Evolutionary conservation across 495 filamentous ascomycete species (phyloP).

Genomic region (Lindgomyces ingoldianus): DNA sequence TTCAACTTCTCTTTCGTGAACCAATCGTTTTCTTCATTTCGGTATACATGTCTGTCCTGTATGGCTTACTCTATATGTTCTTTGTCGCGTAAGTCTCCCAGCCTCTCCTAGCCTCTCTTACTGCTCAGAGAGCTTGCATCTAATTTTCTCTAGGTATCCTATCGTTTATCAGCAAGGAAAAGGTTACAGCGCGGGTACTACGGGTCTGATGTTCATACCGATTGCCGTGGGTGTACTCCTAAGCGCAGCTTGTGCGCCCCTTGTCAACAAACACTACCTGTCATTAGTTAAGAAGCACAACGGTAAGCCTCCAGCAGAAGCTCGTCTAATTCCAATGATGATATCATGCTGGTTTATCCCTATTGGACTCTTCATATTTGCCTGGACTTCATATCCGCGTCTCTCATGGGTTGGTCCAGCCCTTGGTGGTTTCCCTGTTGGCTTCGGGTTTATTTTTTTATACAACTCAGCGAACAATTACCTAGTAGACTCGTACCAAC

Average conservation of each 20-base stretch:
- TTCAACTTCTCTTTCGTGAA: conserved; percentile 77
- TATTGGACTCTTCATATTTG: conserved; percentile 79
- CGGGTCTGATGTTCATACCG: conserved; percentile 81
- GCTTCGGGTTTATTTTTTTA: conserved; percentile 83
- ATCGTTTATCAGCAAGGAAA: conserved; percentile 78
- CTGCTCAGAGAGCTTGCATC: background rate
- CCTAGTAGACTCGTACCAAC: conserved; percentile 78
- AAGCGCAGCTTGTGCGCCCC: conserved; percentile 65
- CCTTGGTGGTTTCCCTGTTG: conserved; percentile 73
- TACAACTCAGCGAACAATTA: conserved; percentile 88
- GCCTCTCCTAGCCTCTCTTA: background rate
- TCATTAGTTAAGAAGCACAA: conserved; percentile 58
- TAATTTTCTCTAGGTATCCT: conserved; percentile 56
- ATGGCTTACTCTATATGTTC: conserved; percentile 81
- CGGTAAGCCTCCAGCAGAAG: conserved; percentile 72
- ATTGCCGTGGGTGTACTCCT: conserved; percentile 67
- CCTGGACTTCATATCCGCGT: conserved; percentile 70
- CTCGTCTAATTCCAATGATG: conserved; percentile 84
- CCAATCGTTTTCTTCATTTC: conserved; percentile 77
- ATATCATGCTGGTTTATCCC: conserved; percentile 76
- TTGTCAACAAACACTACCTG: conserved; percentile 77
- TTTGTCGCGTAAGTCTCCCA: conserved; percentile 59
- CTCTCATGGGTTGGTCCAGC: conserved; percentile 71
- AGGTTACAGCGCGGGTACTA: conserved; percentile 67
- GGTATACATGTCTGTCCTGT: conserved; percentile 77